Evolutionary conservation across 208 protist genomes (phyloP).

Genomic region (Leishmania aethiopica): DNA sequence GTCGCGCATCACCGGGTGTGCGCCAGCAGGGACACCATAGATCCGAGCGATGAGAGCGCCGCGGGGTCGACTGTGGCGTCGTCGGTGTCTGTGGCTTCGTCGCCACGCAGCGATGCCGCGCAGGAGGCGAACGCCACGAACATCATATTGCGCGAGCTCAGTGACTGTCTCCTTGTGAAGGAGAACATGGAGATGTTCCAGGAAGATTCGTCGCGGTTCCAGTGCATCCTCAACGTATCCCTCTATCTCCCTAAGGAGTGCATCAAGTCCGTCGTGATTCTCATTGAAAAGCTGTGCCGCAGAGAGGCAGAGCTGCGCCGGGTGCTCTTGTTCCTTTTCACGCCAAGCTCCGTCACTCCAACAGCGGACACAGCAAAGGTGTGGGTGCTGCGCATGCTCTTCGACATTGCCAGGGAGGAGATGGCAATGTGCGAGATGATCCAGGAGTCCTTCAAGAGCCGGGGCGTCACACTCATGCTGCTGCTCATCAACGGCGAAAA

Average conservation of each 20-base stretch:
- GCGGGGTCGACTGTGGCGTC: slow-evolving; percentile 9
- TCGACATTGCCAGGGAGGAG: slow-evolving; percentile 78
- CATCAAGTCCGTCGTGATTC: slow-evolving; percentile 72
- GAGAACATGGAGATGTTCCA: slow-evolving; percentile 76
- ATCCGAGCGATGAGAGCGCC: slow-evolving; percentile 7
- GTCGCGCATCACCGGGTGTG: background rate
- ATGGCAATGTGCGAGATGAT: slow-evolving; percentile 71
- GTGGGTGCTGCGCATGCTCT: slow-evolving; percentile 88
- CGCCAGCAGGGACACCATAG: slow-evolving; percentile 2
- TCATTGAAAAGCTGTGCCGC: slow-evolving; percentile 89
- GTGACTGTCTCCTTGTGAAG: slow-evolving; percentile 62
- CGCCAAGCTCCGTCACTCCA: slow-evolving; percentile 25
- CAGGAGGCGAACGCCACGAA: slow-evolving; percentile 36
- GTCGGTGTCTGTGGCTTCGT: background rate
- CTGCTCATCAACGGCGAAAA: slow-evolving; percentile 71
- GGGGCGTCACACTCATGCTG: slow-evolving; percentile 63
- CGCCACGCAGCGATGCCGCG: background rate
- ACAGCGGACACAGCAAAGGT: slow-evolving; percentile 67
- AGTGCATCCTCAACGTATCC: slow-evolving; percentile 56
- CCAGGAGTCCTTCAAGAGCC: slow-evolving; percentile 57
- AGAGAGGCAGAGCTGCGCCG: slow-evolving; percentile 60
- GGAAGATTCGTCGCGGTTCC: slow-evolving; percentile 53
- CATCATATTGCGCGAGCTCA: slow-evolving; percentile 86
- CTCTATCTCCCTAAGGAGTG: slow-evolving; percentile 66
- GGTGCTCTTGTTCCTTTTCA: slow-evolving; percentile 66